Conservation (phyloP, 2,329 filamentous ascomycete species). For the Paracoccidioides lutzii region DNA sequence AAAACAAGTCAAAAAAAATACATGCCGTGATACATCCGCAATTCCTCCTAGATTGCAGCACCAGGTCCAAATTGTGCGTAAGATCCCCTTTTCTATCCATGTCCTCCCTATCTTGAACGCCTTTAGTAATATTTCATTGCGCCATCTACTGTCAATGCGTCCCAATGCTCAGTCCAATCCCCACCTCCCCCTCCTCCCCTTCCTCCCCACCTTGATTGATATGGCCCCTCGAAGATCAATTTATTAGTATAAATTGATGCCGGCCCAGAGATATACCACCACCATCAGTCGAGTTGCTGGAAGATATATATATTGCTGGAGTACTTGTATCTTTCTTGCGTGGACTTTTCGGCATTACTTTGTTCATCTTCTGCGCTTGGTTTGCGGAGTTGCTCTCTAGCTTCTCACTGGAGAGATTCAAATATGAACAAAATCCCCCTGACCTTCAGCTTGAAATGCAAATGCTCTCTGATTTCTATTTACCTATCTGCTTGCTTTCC, state of each 20-base stretch:
- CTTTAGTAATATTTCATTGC: not conserved
- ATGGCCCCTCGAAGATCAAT: not conserved
- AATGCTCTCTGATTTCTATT: not conserved
- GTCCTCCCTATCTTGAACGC: not conserved
- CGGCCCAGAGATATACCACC: not conserved
- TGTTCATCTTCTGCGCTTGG: too few relatives aligned
- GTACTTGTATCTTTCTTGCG: too few relatives aligned
- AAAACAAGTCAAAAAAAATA: not conserved
- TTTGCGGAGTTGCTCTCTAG: too few relatives aligned
- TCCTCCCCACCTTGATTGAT: not conserved
- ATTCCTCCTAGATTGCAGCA: not conserved
- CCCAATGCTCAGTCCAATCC: too few relatives aligned
- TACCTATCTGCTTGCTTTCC: not conserved
- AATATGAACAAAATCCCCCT: too few relatives aligned
- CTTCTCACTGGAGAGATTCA: too few relatives aligned
- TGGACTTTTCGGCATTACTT: too few relatives aligned
- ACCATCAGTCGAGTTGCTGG: too few relatives aligned
- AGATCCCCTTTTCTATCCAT: not conserved
- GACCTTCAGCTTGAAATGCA: too few relatives aligned
- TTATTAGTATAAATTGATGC: not conserved
- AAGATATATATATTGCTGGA: too few relatives aligned
- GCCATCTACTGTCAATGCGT: too few relatives aligned
- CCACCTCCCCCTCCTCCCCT: not conserved
- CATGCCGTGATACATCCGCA: not conserved
- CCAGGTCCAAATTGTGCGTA: not conserved